Evolutionary conservation across 78 protist species (phyloP), one percentile per base, ranked within the genome.

Genomic region (Ministeria vibrans): DNA sequence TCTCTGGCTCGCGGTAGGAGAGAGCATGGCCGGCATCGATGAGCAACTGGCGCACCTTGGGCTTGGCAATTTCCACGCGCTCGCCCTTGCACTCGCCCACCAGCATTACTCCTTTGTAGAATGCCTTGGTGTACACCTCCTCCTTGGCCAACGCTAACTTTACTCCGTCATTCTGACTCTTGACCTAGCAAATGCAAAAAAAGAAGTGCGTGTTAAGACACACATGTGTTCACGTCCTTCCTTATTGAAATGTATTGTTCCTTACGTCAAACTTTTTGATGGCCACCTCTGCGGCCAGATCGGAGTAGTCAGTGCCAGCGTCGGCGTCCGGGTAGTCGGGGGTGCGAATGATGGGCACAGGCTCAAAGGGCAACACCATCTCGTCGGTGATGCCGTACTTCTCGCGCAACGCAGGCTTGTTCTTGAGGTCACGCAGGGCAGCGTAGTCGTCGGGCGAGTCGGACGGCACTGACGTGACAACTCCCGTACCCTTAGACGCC

Each of bases 381-480:
- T 86, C 94, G 41, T 84, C 91, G 27, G 79, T 86, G 64, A 96
- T 73, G 49, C 86, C 87, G 74, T 73, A 91, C 85, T 91, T 92
- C 44, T 68, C 80, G 32, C 96, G 79, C 79, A 87, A 71, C 77
- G 87, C 89, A 27, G 75, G 81, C 88, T 96, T 96, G 30, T 79
- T 78, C 78, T 92, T 92, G 62, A 97, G 86, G 81, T 97, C 98
- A 30, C 55, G 77, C 61, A 92, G 80, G 39, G 95, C 90, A n/a
- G 91, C 92, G 82, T 88, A 97, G 78, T 97, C 99, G 77, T 95
- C 99, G 45, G 99, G 99, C 25, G 99, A 85, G 66, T 98, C 99
- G 1, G 94, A 79, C 34, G 99, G 99, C 46, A 95, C 99, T 0
- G 92, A 84, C 30, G 97, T 95, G 27, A 96, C 98, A 45, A 95